Base-by-base conservation (phyloP, 257 asterid species). In the Plantago elongata region DNA sequence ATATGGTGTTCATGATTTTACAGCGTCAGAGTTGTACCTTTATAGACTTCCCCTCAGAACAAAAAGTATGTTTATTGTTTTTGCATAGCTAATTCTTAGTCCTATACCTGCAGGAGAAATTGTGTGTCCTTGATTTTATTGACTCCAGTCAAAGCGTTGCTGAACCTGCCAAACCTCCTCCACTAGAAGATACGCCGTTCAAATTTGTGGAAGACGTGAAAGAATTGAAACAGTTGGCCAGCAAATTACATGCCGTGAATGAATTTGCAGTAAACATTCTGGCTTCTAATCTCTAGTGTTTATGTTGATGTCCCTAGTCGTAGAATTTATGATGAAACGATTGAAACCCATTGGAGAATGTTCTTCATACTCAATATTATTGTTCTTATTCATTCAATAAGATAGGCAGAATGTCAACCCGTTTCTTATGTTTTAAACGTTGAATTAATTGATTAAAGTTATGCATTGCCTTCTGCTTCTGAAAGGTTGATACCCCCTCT, bases 251-350 rank as follows among this genome's bases (percentile, higher is more conserved):
- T 9, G 65, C 42, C 54, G 92, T 73, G 71, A 78, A 87, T 73
- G 99, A 89, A 71, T 89, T 93, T 82, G 97, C 99, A 84, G 99
- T 91, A 88, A 72, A 49, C 49, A 58, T 62, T 64, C 40, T 47
- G 13, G 22, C 43, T 52, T 54, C 45, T 71, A 43, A 52, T 73
- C 27, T 67, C 17, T n/a, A 45, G 8, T 62, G 4, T 63, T 22
- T 49, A 42, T 34, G 40, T 34, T 34, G 40, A 7, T 34, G 40
- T 34, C 5, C 3, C 40, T 34, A 6, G 5, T 34, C 40, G 8
- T 34, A 34, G 5, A 34, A 34, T 34, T 34, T 34, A 34, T 34
- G 40, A 34, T 34, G 40, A 34, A 34, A 34, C 27, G 27, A 22
- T 22, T 22, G 27, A 2, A 22, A 22, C 40, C 5, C 40, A 34